Percentiles rank a stretch among this genome's conserved stretches.
These are phyloP conservation scores for Clonostachys rosea DNA, from an alignment of 2,329 filamentous ascomycete species.

Conservation along the genomic window DNA sequence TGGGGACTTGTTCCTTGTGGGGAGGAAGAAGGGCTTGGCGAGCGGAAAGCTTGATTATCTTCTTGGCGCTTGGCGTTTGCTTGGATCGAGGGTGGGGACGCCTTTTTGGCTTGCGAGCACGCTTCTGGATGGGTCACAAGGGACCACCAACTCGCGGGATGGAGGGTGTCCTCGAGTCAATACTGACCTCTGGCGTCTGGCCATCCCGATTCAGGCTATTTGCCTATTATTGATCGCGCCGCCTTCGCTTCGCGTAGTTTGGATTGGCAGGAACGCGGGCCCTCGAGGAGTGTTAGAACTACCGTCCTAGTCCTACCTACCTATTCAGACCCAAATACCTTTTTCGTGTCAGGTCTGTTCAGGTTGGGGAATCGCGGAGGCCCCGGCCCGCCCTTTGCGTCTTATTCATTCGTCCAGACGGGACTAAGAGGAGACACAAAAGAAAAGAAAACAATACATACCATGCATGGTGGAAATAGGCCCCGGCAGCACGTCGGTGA, in stretches of 20 bases:
- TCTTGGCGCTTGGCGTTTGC: constrained; percentile 1
- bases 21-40: constrained; percentile 3
- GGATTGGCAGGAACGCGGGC: too few relatives aligned
- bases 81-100: too few relatives aligned
- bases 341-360: too few relatives aligned
- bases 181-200: not conserved
- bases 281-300: too few relatives aligned
- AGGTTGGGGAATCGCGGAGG: too few relatives aligned
- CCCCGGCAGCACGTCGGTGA: not conserved
- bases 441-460: too few relatives aligned
- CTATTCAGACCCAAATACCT: too few relatives aligned
- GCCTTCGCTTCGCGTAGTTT: not conserved
- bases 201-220: not conserved
- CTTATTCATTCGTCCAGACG: too few relatives aligned
- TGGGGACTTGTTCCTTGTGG: too few relatives aligned
- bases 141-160: not conserved
- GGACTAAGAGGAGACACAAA: too few relatives aligned
- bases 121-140: not conserved
- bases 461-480: not conserved
- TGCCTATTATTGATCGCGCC: not conserved
- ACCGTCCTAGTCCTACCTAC: too few relatives aligned
- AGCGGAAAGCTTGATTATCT: constrained; percentile 16
- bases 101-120: not conserved
- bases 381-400: too few relatives aligned
- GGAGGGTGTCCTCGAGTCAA: not conserved